Conservation (phyloP, 2,329 filamentous ascomycete genomes). For the Chaetomiaceae sp. region DNA sequence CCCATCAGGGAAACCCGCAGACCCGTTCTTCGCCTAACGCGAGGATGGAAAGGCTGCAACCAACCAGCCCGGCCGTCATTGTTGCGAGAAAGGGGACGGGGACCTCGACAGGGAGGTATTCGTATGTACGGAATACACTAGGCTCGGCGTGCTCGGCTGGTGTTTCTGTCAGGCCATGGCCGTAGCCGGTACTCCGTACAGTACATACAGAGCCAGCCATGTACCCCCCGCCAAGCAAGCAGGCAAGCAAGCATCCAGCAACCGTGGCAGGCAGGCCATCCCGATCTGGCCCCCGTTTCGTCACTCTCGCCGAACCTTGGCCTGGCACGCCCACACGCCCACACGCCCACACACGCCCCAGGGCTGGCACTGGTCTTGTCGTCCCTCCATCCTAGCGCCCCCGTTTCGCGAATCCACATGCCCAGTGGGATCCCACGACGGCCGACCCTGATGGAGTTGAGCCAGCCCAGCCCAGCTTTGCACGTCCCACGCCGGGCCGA, state of each 20-base stretch:
- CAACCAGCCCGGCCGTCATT: conserved; percentile 17
- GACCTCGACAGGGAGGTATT: conserved; percentile 1
- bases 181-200: conserved; percentile 15
- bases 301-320: conserved; percentile 18
- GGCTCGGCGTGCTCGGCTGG: conserved; percentile 2
- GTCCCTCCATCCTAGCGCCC: conserved; percentile 20
- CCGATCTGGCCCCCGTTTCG: conserved; percentile 24
- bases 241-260: too few species aligned
- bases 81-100: conserved; percentile 3
- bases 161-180: background rate
- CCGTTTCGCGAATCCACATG: conserved; percentile 24
- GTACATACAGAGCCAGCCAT: conserved; percentile 12
- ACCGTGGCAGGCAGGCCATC: conserved; percentile 12
- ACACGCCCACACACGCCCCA: too few species aligned
- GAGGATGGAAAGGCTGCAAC: conserved; percentile 5
- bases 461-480: background rate
- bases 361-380: conserved; percentile 6
- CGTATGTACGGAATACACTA: too few species aligned
- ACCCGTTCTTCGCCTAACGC: conserved; percentile 26
- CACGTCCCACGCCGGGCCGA: conserved; percentile 23
- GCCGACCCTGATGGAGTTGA: conserved; percentile 10
- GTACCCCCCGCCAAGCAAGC: conserved; percentile 20
- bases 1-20: conserved; percentile 24
- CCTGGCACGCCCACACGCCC: too few species aligned
- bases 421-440: conserved; percentile 19